Conservation (phyloP, 331 rosid species). For the Acacia pycnantha region DNA sequence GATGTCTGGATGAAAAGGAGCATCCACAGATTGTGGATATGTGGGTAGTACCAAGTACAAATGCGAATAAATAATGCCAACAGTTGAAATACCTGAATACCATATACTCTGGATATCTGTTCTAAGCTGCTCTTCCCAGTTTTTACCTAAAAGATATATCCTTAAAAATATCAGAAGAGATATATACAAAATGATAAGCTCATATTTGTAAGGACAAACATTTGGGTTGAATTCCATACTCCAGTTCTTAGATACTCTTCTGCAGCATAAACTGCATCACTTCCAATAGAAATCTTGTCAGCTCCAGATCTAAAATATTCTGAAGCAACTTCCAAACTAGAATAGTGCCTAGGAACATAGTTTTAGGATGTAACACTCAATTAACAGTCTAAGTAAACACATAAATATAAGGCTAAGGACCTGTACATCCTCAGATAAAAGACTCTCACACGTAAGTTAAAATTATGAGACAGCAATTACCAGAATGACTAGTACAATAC, state of each 20-base stretch:
- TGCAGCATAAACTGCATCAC: slow-evolving; percentile 97
- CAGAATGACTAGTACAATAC: slow-evolving; percentile 41
- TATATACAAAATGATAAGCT: background rate
- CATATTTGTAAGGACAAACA: slow-evolving; percentile 7
- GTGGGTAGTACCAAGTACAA: background rate
- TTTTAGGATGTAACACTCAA: slow-evolving; percentile 8
- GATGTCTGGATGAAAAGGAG: background rate
- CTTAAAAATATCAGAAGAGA: slow-evolving; percentile 35
- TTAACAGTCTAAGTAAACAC: background rate
- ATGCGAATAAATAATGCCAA: slow-evolving; percentile 8
- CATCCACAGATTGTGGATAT: background rate
- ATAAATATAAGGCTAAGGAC: slow-evolving; percentile 6
- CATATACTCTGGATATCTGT: slow-evolving; percentile 91
- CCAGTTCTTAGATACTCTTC: slow-evolving; percentile 85
- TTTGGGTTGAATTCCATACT: slow-evolving; percentile 47
- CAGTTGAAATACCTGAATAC: slow-evolving; percentile 73
- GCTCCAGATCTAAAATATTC: slow-evolving; percentile 99
- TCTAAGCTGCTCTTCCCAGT: slow-evolving; percentile 92
- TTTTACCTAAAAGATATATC: slow-evolving; percentile 59
- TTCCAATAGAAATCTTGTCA: slow-evolving; percentile 96
- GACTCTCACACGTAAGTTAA: background rate
- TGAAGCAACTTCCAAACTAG: slow-evolving; percentile 97
- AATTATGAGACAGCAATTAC: background rate
- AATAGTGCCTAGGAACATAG: slow-evolving; percentile 63
- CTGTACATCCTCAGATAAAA: background rate